These are phyloP conservation scores for Phytophthora pluvialis DNA, from an alignment of 352 stramenopile genomes.

Conservation along the genomic window DNA sequence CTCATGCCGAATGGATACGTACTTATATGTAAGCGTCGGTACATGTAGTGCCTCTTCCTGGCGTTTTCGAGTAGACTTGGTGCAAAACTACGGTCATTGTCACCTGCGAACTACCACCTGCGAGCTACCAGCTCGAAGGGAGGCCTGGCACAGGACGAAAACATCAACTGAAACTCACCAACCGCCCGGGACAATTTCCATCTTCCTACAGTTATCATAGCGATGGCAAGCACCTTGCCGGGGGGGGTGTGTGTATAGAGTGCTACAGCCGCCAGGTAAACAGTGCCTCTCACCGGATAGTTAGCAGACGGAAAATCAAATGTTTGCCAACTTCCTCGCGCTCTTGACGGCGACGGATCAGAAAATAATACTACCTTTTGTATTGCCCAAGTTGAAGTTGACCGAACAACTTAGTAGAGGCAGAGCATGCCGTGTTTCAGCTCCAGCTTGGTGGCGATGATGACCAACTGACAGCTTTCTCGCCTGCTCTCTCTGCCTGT, in stretches of 20 bases:
- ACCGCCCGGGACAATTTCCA: no score
- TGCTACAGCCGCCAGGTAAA: conserved; percentile 4
- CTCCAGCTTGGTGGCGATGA: conserved; percentile 16
- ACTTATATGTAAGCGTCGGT: not conserved
- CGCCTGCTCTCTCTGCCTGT: conserved; percentile 19
- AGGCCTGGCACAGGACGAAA: no score
- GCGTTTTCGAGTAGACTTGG: conserved; percentile 4
- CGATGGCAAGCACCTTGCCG: not conserved
- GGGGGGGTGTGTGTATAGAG: conserved; percentile 7
- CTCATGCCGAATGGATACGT: not conserved
- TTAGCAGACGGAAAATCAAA: conserved; percentile 10
- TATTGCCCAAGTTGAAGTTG: conserved; percentile 22
- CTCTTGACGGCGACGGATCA: conserved; percentile 10
- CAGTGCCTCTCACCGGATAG: conserved; percentile 9
- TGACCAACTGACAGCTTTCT: conserved; percentile 15
- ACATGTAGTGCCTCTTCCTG: not conserved
- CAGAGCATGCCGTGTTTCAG: conserved; percentile 11
- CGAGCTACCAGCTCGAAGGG: no score
- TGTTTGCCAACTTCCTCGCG: conserved; percentile 8
- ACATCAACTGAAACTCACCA: no score
- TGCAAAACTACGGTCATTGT: conserved; percentile 11
- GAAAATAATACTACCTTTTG: conserved; percentile 10
- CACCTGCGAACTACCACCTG: not conserved
- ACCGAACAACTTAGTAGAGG: conserved; percentile 21
- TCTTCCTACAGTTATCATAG: no score